Evolutionary conservation across 2,329 filamentous ascomycete genomes (phyloP).

Genomic region (Ceratocystis diversiconidia): DNA sequence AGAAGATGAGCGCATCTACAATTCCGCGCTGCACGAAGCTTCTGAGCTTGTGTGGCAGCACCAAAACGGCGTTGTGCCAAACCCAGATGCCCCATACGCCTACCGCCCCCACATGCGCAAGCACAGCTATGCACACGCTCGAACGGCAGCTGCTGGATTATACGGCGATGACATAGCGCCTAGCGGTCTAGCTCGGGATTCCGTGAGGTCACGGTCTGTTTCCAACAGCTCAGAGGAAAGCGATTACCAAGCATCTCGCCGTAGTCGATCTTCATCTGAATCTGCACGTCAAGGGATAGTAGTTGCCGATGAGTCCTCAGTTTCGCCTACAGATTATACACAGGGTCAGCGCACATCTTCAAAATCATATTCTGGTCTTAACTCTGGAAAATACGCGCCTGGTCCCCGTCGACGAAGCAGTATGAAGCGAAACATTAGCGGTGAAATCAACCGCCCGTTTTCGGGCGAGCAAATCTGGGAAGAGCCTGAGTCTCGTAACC

Average conservation of each 20-base stretch:
- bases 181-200: conserved; percentile 33
- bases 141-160: conserved; percentile 43
- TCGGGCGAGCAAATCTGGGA: conserved; percentile 78
- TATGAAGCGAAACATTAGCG: conserved; percentile 55
- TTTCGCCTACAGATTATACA: conserved; percentile 10
- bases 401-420: conserved; percentile 45
- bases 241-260: conserved; percentile 24
- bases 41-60: conserved; percentile 69
- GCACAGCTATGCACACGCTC: conserved; percentile 56
- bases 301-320: conserved; percentile 11
- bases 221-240: conserved; percentile 40
- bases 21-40: conserved; percentile 61
- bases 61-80: conserved; percentile 38
- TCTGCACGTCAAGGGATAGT: conserved; percentile 8
- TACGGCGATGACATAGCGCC: conserved; percentile 34
- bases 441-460: conserved; percentile 51
- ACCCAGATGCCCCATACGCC: conserved; percentile 48
- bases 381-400: conserved; percentile 19
- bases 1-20: conserved; percentile 49
- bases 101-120: conserved; percentile 57
- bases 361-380: conserved; percentile 21
- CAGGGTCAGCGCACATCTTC: conserved; percentile 6
- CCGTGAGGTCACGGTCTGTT: conserved; percentile 30
- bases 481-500: conserved; percentile 47
- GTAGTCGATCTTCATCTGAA: conserved; percentile 9